These are phyloP conservation scores for Colletotrichum sp. DNA, from an alignment of 2,329 filamentous ascomycete species.

Conservation along the genomic window DNA sequence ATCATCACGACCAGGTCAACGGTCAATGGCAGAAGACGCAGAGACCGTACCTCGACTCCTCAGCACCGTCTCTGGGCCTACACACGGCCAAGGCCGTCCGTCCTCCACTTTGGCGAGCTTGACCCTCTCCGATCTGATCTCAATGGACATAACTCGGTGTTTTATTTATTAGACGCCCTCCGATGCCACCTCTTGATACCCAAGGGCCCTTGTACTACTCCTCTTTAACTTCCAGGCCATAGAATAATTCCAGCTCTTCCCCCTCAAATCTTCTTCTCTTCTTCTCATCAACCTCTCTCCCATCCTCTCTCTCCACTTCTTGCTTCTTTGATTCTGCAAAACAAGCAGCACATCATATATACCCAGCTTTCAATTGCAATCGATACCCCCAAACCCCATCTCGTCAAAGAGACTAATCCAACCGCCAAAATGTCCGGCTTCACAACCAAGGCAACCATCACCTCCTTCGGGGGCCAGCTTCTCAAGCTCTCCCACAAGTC, in stretches of 20 bases:
- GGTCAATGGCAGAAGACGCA: constrained; percentile 15
- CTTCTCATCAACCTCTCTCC: background rate
- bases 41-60: background rate
- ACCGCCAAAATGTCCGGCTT: constrained; percentile 68
- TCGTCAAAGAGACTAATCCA: background rate
- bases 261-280: background rate
- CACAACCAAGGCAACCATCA: constrained; percentile 87
- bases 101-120: constrained; percentile 19
- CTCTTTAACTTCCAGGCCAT: constrained; percentile 8
- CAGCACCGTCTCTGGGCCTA: background rate
- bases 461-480: constrained; percentile 91
- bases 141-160: constrained; percentile 22
- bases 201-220: background rate
- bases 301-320: background rate
- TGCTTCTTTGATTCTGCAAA: background rate
- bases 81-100: constrained; percentile 5
- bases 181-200: background rate
- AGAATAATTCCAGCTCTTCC: constrained; percentile 6
- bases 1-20: constrained; percentile 14
- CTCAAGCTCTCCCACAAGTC: constrained; percentile 92
- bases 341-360: constrained; percentile 1
- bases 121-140: constrained; percentile 16
- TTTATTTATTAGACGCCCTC: constrained; percentile 20
- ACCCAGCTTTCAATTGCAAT: background rate
- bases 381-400: background rate